phyloP scores from a whole-genome alignment of 2,329 filamentous ascomycete genomes.

The Coniella vitis region DNA sequence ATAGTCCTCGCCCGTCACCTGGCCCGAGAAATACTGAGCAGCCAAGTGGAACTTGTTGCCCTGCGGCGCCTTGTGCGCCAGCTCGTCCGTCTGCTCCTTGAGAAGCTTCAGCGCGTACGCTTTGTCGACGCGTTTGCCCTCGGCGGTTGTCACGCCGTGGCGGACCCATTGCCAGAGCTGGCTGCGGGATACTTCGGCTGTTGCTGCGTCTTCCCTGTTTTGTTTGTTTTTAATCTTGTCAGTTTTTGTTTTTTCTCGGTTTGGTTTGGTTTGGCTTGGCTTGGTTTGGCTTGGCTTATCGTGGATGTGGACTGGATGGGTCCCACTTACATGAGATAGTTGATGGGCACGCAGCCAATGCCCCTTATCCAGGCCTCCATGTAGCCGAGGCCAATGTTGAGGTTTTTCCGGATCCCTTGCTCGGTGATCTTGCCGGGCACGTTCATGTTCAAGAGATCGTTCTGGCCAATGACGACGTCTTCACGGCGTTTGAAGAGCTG shows the following conservation, averaged over 20 bases:
- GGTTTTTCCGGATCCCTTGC: conserved; percentile 92
- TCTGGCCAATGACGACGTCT: conserved; percentile 77
- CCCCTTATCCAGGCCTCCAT: conserved; percentile 98
- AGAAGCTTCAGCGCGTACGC: conserved; percentile 80
- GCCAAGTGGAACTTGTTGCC: conserved; percentile 90
- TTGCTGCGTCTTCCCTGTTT: conserved; percentile 80
- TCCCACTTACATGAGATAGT: conserved; percentile 72
- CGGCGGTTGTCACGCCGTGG: conserved; percentile 66
- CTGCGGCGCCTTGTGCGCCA: conserved; percentile 68
- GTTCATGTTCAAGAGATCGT: conserved; percentile 97
- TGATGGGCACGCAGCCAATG: conserved; percentile 93
- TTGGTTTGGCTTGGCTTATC: not conserved
- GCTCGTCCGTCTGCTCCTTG: conserved; percentile 73
- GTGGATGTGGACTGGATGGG: not conserved
- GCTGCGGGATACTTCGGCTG: conserved; percentile 87
- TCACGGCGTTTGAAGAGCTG: conserved; percentile 88
- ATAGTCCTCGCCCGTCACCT: conserved; percentile 96
- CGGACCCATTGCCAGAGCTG: conserved; percentile 96
- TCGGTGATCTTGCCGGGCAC: conserved; percentile 89
- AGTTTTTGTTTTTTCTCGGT: too few relatives aligned
- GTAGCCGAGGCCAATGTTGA: conserved; percentile 93
- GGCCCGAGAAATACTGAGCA: conserved; percentile 83
- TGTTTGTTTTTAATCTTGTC: not conserved
- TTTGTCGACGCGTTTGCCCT: conserved; percentile 92
- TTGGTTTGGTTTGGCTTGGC: not conserved